Evolutionary conservation across 228 moss, liverwort and hornwort genomes (phyloP), one percentile per base, ranked within the genome.

Genomic region (Sphagnum fallax): DNA sequence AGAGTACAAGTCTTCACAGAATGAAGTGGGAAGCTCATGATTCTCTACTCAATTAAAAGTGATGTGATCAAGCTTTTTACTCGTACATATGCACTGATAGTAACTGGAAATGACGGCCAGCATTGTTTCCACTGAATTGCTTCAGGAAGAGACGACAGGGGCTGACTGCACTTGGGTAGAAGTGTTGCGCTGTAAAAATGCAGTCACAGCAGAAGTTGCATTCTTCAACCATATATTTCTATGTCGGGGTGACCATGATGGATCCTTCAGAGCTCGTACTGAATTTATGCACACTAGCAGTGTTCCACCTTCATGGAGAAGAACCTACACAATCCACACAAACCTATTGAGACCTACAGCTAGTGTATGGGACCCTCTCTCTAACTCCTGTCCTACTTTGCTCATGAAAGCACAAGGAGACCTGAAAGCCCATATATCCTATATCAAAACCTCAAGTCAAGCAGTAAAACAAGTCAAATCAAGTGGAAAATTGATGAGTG

Each of bases 251-350:
- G 89, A 86, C 77, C 52, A 76, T 0, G 87, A 86, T 65, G 98
- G 98, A 79, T 89, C 76, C 52, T 86, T 87, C 69, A 98, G 85
- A 15, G 94, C 91, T 74, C 98, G 82, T 32, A 92, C 89, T 62
- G 94, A 98, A 67, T 98, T 98, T 15, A 90, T 69, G 66, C 98
- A 98, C 6, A 98, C 98, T n/a, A 98, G 82, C 51, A 98, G 74
- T 6, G 98, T 98, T 50, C 98, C 98, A 60, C 98, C 98, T 82
- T 98, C 98, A 69, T 98, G 98, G 74, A 98, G 83, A 6, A 98
- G 90, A 64, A 98, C 96, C 96, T 97, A 80, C 69, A 52, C 8
- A 55, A 13, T 67, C 47, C 47, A 69, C 6, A 69, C 15, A 53
- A 47, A 10, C 10, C 10, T 12, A 12, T 0, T 16, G 15, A 50